phyloP scores from a whole-genome alignment of 2,329 filamentous ascomycete genomes.

The Salinomyces thailandicus region DNA sequence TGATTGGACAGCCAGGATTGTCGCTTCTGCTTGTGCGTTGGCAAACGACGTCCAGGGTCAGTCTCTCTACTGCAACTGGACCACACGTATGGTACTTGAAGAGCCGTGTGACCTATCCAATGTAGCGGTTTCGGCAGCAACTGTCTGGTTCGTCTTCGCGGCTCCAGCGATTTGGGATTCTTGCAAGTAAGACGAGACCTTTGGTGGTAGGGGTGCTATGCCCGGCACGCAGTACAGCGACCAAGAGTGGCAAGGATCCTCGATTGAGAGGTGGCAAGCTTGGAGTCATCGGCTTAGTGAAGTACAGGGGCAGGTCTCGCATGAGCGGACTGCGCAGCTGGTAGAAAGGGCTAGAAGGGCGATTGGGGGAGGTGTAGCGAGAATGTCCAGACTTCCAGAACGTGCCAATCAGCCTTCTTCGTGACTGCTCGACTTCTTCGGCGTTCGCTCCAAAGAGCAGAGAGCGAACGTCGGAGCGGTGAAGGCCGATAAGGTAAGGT shows the following conservation, averaged over 20 bases:
- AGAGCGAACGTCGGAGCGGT: neutral
- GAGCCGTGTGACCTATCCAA: slow-evolving; percentile 11
- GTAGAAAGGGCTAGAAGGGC: slow-evolving; percentile 4
- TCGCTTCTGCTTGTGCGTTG: neutral
- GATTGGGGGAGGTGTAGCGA: neutral
- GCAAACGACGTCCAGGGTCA: neutral
- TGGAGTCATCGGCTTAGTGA: slow-evolving; percentile 14
- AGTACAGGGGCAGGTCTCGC: slow-evolving; percentile 7
- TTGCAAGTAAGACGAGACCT: slow-evolving; percentile 16
- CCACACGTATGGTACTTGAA: slow-evolving; percentile 13
- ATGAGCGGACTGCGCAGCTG: slow-evolving; percentile 9
- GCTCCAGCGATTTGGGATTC: slow-evolving; percentile 15
- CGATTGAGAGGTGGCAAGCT: slow-evolving; percentile 17
- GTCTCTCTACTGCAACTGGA: neutral
- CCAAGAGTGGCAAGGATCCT: slow-evolving; percentile 20
- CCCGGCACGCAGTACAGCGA: slow-evolving; percentile 15
- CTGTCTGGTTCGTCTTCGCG: slow-evolving; percentile 23
- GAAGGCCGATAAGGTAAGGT: slow-evolving; percentile 11
- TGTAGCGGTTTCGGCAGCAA: slow-evolving; percentile 16
- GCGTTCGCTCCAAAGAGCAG: neutral
- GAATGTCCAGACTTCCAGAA: too few species aligned
- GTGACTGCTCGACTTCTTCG: neutral
- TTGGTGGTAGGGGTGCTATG: slow-evolving; percentile 6
- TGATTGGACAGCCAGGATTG: neutral
- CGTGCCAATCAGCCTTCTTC: too few species aligned